Base-by-base conservation (phyloP, 2,329 filamentous ascomycete genomes). In the Aspergillus pseudonomiae region DNA sequence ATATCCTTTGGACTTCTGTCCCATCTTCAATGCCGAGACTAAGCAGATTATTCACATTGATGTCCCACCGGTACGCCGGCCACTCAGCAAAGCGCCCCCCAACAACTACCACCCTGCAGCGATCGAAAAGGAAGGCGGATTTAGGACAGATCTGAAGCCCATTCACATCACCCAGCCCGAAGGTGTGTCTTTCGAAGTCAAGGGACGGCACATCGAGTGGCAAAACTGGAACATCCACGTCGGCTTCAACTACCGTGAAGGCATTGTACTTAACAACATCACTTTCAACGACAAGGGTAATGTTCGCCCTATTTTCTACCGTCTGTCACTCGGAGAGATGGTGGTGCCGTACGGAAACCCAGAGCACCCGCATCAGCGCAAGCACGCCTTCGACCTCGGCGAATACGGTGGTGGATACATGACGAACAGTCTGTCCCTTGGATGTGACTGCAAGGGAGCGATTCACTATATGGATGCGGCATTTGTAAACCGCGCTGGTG, bases 151-250 rank as follows among this genome's bases (percentile, higher is more conserved):
- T 68, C 77, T 96, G 59, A 97, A 96, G 83, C 92, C 92, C 1
- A 91, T 96, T 75, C 89, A 94, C 76, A 93, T 96, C 73, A 93
- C 91, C 1, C 92, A 96, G 73, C 92, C 92, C 0, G 91, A 96
- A 70, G 94, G 94, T 19, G 93, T 96, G 0, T 95, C 92, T 0
- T 97, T 97, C 82, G 88, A 84, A 24, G 82, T 96, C 68, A 85
- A 89, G 3, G 92, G 92, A 1, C 82, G 92, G 12, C 86, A 87
- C 53, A 85, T 97, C 57, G 87, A 88, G 68, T 97, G 94, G 94
- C 93, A 96, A 78, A 96, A 96, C 75, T 97, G 93, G 91, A 94
- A 87, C 71, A 87, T 97, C 68, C 94, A 97, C 76, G 87, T 97
- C 63, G 94, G 94, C 28, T 97, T 97, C 86, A 97, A 96, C 83